A percentile compares a stretch with the other conserved stretches of the same genome.
These are phyloP conservation scores for Chalaropsis thielavioides DNA, from an alignment of 2,329 filamentous ascomycete genomes.

Conservation along the genomic window DNA sequence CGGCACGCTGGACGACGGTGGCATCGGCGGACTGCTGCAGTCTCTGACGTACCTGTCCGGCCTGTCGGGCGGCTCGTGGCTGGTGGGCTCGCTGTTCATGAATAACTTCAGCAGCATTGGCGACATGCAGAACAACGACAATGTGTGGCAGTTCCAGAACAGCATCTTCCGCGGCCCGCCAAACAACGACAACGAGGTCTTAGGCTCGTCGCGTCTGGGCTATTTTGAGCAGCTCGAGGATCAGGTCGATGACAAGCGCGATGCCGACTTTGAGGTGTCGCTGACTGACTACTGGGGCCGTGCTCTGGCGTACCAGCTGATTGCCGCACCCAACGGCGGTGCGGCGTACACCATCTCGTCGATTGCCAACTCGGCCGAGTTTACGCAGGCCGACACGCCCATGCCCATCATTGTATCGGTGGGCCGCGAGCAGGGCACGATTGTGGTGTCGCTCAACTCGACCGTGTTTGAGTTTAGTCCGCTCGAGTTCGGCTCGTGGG, in stretches of 20 bases:
- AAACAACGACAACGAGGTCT: slow-evolving; percentile 22
- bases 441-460: slow-evolving; percentile 37
- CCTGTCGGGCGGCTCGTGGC: slow-evolving; percentile 71
- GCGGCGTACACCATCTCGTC: slow-evolving; percentile 71
- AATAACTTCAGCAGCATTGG: slow-evolving; percentile 71
- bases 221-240: slow-evolving; percentile 29
- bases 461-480: slow-evolving; percentile 52
- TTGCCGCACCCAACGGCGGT: slow-evolving; percentile 62
- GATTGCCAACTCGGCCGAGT: slow-evolving; percentile 31
- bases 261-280: slow-evolving; percentile 38
- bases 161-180: slow-evolving; percentile 28
- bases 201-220: slow-evolving; percentile 9
- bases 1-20: slow-evolving; percentile 36
- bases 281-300: slow-evolving; percentile 86
- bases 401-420: slow-evolving; percentile 38
- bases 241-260: slow-evolving; percentile 27
- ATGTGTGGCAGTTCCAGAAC: slow-evolving; percentile 30
- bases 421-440: slow-evolving; percentile 31
- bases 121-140: slow-evolving; percentile 25
- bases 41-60: slow-evolving; percentile 67
- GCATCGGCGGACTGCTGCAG: slow-evolving; percentile 70
- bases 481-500: slow-evolving; percentile 52
- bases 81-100: slow-evolving; percentile 64
- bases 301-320: slow-evolving; percentile 70
- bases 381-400: slow-evolving; percentile 30